A percentile compares a stretch with the other conserved stretches of the same genome.
Conservation (phyloP, 768 basidiomycete genomes). For the Tricholoma hemisulphureum region DNA sequence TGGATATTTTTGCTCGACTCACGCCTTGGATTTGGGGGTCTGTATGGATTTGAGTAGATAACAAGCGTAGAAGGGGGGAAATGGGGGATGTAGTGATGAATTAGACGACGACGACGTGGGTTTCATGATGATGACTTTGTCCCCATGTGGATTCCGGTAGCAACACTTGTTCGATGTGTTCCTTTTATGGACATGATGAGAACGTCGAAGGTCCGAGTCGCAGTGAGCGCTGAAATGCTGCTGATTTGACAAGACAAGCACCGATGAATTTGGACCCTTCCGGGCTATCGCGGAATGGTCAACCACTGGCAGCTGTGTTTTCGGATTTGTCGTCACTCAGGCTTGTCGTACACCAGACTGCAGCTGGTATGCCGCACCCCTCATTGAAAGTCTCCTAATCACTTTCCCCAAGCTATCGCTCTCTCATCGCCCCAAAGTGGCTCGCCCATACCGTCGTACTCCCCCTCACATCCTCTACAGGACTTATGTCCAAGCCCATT, state of each 20-base stretch:
- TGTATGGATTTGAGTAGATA: slow-evolving; percentile 74
- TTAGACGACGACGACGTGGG: slow-evolving; percentile 1
- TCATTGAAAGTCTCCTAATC: slow-evolving; percentile 15
- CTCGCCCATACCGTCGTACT: slow-evolving; percentile 78
- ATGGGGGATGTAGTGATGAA: slow-evolving; percentile 35
- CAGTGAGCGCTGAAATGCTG: no score
- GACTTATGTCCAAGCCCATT: slow-evolving; percentile 74
- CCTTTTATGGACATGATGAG: no score
- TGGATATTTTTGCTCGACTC: slow-evolving; percentile 12
- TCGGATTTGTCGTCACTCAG: slow-evolving; percentile 14
- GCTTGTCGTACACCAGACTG: neutral
- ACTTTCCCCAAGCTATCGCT: slow-evolving; percentile 13
- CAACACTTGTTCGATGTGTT: no score
- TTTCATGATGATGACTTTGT: no score
- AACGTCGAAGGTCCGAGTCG: no score
- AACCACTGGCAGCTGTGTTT: slow-evolving; percentile 25
- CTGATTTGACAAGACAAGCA: neutral
- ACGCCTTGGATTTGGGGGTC: slow-evolving; percentile 47
- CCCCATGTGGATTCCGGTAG: no score
- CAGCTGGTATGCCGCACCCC: neutral
- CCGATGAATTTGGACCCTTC: slow-evolving; percentile 6
- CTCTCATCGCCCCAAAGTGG: slow-evolving; percentile 47
- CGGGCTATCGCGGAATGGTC: slow-evolving; percentile 40
- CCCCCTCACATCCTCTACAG: slow-evolving; percentile 89
- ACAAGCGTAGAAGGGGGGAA: slow-evolving; percentile 77